A percentile compares a stretch with the other conserved stretches of the same genome.
These are phyloP conservation scores for Pontederia paniculata DNA, from an alignment of 176 grass and related monocot species.

Conservation along the genomic window DNA sequence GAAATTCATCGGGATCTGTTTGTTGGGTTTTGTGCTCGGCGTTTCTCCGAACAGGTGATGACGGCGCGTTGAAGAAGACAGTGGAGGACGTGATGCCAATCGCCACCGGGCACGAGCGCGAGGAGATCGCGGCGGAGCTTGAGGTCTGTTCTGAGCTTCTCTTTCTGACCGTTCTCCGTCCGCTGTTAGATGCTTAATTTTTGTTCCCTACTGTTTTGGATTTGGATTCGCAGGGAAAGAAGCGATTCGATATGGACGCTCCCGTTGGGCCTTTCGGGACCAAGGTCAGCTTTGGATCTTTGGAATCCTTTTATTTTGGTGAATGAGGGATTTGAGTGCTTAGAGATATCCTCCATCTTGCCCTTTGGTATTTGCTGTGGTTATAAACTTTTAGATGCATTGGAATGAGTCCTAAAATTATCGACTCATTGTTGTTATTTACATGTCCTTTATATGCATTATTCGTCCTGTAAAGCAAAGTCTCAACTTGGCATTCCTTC, in stretches of 20 bases:
- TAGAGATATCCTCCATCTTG: constrained; percentile 2
- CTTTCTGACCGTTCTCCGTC: neutral
- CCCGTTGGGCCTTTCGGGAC: constrained; percentile 16
- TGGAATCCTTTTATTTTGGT: neutral
- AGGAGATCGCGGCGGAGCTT: constrained; percentile 16
- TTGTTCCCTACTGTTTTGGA: neutral
- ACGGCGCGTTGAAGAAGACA: constrained; percentile 17
- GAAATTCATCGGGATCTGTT: neutral
- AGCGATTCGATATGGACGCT: constrained; percentile 21
- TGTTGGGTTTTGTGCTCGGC: neutral
- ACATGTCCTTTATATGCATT: too few species aligned
- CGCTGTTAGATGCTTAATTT: neutral
- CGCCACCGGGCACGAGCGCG: constrained; percentile 13
- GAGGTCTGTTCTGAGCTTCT: constrained; percentile 3
- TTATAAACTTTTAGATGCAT: too few species aligned
- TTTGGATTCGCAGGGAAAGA: constrained; percentile 12
- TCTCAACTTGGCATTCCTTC: too few species aligned
- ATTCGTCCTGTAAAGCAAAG: too few species aligned
- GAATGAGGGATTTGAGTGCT: neutral
- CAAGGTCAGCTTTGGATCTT: constrained; percentile 3
- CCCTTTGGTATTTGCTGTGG: too few species aligned
- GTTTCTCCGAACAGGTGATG: neutral
- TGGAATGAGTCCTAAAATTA: too few species aligned
- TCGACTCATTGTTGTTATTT: too few species aligned
- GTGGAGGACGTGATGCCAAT: constrained; percentile 21